Conservation (phyloP, 805 yeast genomes). For the Metschnikowia drakensbergensis region DNA sequence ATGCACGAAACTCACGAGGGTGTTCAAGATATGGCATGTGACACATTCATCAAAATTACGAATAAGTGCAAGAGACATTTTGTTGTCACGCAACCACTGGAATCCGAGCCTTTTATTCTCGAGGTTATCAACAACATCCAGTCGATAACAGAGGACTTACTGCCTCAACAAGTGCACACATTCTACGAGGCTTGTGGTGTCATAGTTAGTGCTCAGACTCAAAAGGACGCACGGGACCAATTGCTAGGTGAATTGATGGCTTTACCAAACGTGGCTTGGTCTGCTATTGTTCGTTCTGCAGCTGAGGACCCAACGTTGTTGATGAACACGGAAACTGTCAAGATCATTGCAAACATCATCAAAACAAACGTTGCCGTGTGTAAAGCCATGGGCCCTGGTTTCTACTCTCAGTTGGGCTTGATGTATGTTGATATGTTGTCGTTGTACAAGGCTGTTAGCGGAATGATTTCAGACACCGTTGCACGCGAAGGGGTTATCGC, state of each 20-base stretch:
- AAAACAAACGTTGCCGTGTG: slow-evolving; percentile 96
- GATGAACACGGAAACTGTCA: slow-evolving; percentile 77
- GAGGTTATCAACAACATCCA: slow-evolving; percentile 84
- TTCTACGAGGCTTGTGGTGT: slow-evolving; percentile 97
- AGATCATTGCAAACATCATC: slow-evolving; percentile 86
- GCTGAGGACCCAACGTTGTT: slow-evolving; percentile 78
- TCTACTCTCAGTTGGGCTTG: slow-evolving; percentile 79
- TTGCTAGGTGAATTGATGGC: slow-evolving; percentile 78
- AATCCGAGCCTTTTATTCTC: slow-evolving; percentile 84
- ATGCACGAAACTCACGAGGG: slow-evolving; percentile 99
- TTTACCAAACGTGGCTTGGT: slow-evolving; percentile 94
- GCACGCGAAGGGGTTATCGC: slow-evolving; percentile 81
- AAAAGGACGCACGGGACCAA: slow-evolving; percentile 63
- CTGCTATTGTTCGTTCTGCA: slow-evolving; percentile 79
- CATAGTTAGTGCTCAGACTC: slow-evolving; percentile 82
- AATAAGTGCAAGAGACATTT: slow-evolving; percentile 94
- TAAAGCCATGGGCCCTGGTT: slow-evolving; percentile 88
- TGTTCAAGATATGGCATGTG: slow-evolving; percentile 99
- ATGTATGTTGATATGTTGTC: slow-evolving; percentile 89
- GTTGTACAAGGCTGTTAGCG: slow-evolving; percentile 81
- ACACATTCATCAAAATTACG: slow-evolving; percentile 94
- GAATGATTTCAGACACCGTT: slow-evolving; percentile 77
- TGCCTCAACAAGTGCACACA: slow-evolving; percentile 96
- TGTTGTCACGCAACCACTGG: slow-evolving; percentile 81
- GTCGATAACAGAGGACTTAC: slow-evolving; percentile 83